A percentile compares a stretch with the other conserved stretches of the same genome.
These are phyloP conservation scores for Fusarium sp. DNA, from an alignment of 2,329 filamentous ascomycete species.

Conservation along the genomic window DNA sequence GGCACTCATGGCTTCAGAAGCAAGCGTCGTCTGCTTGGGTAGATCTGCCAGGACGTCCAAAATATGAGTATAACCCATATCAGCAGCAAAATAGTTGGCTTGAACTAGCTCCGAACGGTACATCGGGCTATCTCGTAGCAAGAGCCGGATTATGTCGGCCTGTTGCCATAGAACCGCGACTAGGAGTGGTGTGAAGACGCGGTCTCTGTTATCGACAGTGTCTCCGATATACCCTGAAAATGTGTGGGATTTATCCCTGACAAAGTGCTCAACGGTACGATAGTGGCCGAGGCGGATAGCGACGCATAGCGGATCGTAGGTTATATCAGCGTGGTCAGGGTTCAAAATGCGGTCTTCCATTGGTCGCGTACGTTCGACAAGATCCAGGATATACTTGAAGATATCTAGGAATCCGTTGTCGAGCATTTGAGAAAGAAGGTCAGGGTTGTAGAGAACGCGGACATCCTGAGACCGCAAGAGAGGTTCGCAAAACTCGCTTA, in stretches of 20 bases:
- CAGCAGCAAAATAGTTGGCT: slow-evolving; percentile 41
- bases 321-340: slow-evolving; percentile 43
- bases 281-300: slow-evolving; percentile 48
- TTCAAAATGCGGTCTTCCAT: slow-evolving; percentile 12
- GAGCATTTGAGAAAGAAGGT: slow-evolving; percentile 45
- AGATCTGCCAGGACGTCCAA: slow-evolving; percentile 33
- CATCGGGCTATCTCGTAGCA: slow-evolving; percentile 36
- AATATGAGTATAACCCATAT: slow-evolving; percentile 31
- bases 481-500: slow-evolving; percentile 48
- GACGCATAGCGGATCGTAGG: slow-evolving; percentile 47
- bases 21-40: neutral
- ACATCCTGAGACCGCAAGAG: slow-evolving; percentile 46
- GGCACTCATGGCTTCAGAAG: slow-evolving; percentile 16
- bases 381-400: slow-evolving; percentile 48
- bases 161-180: slow-evolving; percentile 49
- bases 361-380: slow-evolving; percentile 44
- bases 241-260: slow-evolving; percentile 27
- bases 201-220: slow-evolving; percentile 5
- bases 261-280: slow-evolving; percentile 25
- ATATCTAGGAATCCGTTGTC: slow-evolving; percentile 42
- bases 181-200: slow-evolving; percentile 47
- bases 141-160: slow-evolving; percentile 39
- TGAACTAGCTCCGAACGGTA: slow-evolving; percentile 39
- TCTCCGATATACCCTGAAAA: slow-evolving; percentile 45
- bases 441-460: slow-evolving; percentile 41